phyloP scores from a whole-genome alignment of 2,329 filamentous ascomycete species.

The Paecilomyces formosus region DNA sequence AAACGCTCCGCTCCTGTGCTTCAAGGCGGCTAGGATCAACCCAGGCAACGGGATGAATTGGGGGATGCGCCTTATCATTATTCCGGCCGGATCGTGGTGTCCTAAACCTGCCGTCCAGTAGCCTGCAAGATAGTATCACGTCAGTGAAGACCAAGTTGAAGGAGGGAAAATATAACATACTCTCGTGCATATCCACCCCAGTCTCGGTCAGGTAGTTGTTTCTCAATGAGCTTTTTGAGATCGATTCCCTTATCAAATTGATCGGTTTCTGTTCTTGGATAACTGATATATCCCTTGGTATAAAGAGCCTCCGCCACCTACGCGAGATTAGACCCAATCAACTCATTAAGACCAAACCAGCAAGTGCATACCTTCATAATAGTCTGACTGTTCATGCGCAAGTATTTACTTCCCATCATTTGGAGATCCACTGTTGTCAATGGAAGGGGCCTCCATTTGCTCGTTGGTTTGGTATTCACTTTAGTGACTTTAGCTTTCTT shows the following conservation, averaged over 20 bases:
- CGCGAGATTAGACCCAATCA: constrained; percentile 3
- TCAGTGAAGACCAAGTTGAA: constrained; percentile 1
- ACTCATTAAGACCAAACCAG: background rate
- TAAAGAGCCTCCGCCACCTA: constrained; percentile 74
- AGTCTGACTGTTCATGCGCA: constrained; percentile 83
- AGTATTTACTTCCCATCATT: constrained; percentile 83
- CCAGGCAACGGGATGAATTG: constrained; percentile 92
- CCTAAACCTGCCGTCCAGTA: constrained; percentile 69
- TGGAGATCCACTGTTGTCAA: constrained; percentile 94
- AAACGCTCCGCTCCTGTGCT: constrained; percentile 65
- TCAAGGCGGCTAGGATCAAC: constrained; percentile 55
- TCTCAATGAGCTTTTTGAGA: constrained; percentile 68
- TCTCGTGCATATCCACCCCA: constrained; percentile 79
- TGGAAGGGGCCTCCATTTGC: constrained; percentile 88
- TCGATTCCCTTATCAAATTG: constrained; percentile 89
- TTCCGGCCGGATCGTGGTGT: constrained; percentile 76
- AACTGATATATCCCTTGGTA: constrained; percentile 93
- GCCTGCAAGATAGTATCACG: constrained; percentile 21
- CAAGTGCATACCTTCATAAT: constrained; percentile 65
- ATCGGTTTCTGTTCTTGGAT: constrained; percentile 94
- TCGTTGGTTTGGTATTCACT: constrained; percentile 83
- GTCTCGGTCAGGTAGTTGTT: constrained; percentile 65
- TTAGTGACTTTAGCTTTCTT: constrained; percentile 73
- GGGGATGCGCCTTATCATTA: constrained; percentile 95
- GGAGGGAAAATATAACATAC: constrained; percentile 16